Evolutionary conservation across 2,329 filamentous ascomycete genomes (phyloP), one percentile per base, ranked within the genome.

Genomic region (Ambrosiella xylebori): DNA sequence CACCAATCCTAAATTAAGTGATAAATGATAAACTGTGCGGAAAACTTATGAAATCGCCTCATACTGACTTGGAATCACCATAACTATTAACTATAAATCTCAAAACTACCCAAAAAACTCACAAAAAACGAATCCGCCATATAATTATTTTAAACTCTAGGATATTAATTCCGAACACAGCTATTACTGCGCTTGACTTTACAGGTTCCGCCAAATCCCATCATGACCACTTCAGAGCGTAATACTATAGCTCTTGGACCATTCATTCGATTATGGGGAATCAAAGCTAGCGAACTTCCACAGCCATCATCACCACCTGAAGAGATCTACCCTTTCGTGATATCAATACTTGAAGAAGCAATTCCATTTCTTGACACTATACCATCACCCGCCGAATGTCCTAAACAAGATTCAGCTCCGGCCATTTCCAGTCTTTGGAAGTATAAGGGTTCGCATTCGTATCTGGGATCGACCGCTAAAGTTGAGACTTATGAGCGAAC

Each of bases 281-380:
- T 82, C 27, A 68, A 70, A 15, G 67, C 70, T 13, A 66, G 68
- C 36, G 72, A 77, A 60, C 71, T 81, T 1, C 79, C 78, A 1
- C 57, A 69, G 36, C 59, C 69, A 40, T 64, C 66, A 12, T 70
- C 72, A 3, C 64, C 68, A 1, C 59, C 67, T 3, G 69, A 73
- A 36, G 71, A 74, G 40, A 69, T 84, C 13, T 66, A 68, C 19
- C 69, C 72, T 5, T 76, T 86, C 62, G 66, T 84, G 59, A 66
- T 68, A 8, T 66, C 72, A 5, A 69, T 82, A 27, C 70, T 86
- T 38, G 65, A 69, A n/a, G 82, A 86, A 66, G 76, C 78, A 19
- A 67, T 79, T 36, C 71, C 74, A 1, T 83, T 86, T 66, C 73
- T 84, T 65, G 74, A 76, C 64, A 71, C 71, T 8, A 73, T 79